Evolutionary conservation across 768 basidiomycete genomes (phyloP), one percentile per base, ranked within the genome.

Genomic region (Termitomyces sp.): DNA sequence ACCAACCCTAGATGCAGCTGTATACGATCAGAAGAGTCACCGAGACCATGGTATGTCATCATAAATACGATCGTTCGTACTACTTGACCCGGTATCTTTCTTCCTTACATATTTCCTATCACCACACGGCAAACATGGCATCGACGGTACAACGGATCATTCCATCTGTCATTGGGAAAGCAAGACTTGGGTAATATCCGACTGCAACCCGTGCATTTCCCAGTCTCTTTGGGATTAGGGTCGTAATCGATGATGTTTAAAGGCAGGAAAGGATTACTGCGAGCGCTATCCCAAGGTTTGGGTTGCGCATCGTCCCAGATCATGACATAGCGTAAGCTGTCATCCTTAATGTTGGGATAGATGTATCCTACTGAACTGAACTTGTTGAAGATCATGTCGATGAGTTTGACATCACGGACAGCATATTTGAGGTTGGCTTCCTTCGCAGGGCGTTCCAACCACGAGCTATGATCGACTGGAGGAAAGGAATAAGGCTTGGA

Each of bases 231-330:
- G 8, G 42, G 32, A 34, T 44, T 10, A 4, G 24, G 7, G 26
- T 14, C 1, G 20, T 24, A 36, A 24, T 60, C 49, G 5, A 56
- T 30, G 18, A 60, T 56, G 36, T 49, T 42, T 1, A 60, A 32
- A 20, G 39, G 43, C 4, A 60, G 42, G 3, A 60, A 24, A 13
- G 50, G 50, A 34, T 60, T 44, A 37, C 47, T 56, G 9, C 49
- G 55, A 44, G 43, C 45, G 5, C 10, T 18, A 12, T 56, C 36
- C n/a, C 13, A 33, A 2, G 1, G 4, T 16, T n/a, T n/a, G n/a
- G n/a, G n/a, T n/a, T n/a, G n/a, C n/a, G n/a, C n/a, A 30, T 61
- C 55, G 13, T 36, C 39, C 51, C 52, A 61, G 55, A 61, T 49
- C 37, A 46, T 34, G 16, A 57, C 46, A 34, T 61, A 61, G 50